Evolutionary conservation across 805 yeast species (phyloP).

Genomic region (Monosporozyma servazzii): DNA sequence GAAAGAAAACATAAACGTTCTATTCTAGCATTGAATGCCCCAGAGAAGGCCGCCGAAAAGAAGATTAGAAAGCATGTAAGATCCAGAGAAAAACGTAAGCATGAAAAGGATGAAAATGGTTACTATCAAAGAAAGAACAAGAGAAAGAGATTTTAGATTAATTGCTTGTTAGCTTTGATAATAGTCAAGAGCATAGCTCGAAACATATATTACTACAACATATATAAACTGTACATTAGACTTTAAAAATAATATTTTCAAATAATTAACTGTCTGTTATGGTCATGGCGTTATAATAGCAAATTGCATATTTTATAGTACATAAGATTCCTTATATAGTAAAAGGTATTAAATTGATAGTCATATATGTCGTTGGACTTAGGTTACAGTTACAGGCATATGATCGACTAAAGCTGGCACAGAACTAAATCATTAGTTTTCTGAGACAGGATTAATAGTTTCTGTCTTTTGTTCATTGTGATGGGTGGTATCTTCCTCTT

Average conservation of each 20-base stretch:
- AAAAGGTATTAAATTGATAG: neutral
- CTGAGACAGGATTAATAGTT: neutral
- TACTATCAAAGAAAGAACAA: slow-evolving; percentile 58
- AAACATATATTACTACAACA: neutral
- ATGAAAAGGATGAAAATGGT: slow-evolving; percentile 68
- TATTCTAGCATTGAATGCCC: slow-evolving; percentile 64
- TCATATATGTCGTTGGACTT: neutral
- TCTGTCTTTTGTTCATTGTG: neutral
- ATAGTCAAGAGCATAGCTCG: too few relatives aligned
- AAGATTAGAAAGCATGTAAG: slow-evolving; percentile 69
- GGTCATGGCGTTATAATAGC: neutral
- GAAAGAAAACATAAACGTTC: slow-evolving; percentile 73
- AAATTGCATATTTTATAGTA: neutral
- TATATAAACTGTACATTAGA: neutral
- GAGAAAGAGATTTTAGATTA: slow-evolving; percentile 23
- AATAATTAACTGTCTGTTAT: neutral
- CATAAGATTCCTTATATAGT: neutral
- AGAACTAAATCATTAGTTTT: neutral
- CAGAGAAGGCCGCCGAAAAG: slow-evolving; percentile 72
- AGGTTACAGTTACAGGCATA: neutral
- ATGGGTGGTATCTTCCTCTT: neutral
- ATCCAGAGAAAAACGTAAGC: slow-evolving; percentile 68
- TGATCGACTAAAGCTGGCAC: neutral
- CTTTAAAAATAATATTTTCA: neutral
- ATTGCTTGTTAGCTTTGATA: neutral